Evolutionary conservation across 169 alveolate species (phyloP), one percentile per base, ranked within the genome.

Genomic region (Eimeria maxima): DNA sequence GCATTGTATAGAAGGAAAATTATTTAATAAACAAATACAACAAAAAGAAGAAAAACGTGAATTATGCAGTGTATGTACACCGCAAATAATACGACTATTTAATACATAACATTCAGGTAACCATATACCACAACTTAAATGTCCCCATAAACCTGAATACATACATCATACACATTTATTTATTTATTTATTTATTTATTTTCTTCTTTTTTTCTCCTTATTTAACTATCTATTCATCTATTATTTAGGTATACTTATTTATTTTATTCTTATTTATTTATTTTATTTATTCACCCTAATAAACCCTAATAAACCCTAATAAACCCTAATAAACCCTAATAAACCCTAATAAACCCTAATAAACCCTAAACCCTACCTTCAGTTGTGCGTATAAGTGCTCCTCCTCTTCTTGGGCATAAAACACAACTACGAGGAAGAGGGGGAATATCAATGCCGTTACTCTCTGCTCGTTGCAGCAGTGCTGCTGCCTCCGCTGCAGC

Each of bases 301-400:
- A 50, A 50, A 50, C 57, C 57, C 57, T 50, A 50, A 11, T 50
- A 11, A 50, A 50, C 5, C 57, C 11, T 7, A 5, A 50, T 11
- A 50, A 5, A 50, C 57, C 57, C 57, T 11, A 50, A 5, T 50
- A 50, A n/a, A n/a, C n/a, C n/a, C 57, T 50, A 50, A 50, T 50
- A 50, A 50, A 50, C 11, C 18, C 57, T 11, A 5, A 5, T 65
- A 65, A 65, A 65, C 74, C 74, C 74, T 65, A 65, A 65, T n/a
- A n/a, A n/a, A 65, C 74, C 74, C 74, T 65, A 65, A 65, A 65
- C 69, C 42, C 57, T 42, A 22, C 95, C 95, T 71, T 89, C 95
- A 27, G 83, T 29, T 7, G 74, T 63, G 38, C 88, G 95, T 0
- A 89, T 65, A 6, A 63, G 73, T 7, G 95, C 95, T 11, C 95